Evolutionary conservation across 2,329 filamentous ascomycete genomes (phyloP).

Genomic region (Ceratocystis ficicola): DNA sequence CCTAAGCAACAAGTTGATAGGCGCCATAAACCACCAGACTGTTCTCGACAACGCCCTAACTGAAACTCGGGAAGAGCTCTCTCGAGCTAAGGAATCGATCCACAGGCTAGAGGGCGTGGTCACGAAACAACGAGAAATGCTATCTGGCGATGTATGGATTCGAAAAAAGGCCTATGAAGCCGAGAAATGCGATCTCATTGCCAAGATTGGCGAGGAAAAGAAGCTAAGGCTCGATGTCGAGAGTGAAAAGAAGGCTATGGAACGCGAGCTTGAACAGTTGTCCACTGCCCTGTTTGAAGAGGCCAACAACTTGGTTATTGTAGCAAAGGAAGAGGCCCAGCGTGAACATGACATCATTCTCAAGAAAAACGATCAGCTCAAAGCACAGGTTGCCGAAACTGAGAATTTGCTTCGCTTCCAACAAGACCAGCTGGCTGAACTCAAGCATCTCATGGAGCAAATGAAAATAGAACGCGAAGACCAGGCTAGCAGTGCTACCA

Average conservation of each 20-base stretch:
- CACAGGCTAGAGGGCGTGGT: slow-evolving; percentile 53
- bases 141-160: slow-evolving; percentile 64
- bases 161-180: slow-evolving; percentile 60
- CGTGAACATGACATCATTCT: slow-evolving; percentile 69
- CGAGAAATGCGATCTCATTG: slow-evolving; percentile 51
- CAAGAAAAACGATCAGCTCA: slow-evolving; percentile 78
- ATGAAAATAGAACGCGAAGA: slow-evolving; percentile 67
- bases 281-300: slow-evolving; percentile 94
- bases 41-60: slow-evolving; percentile 79
- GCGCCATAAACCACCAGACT: slow-evolving; percentile 94
- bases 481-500: slow-evolving; percentile 54
- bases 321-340: slow-evolving; percentile 78
- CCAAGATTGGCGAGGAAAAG: slow-evolving; percentile 52
- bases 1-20: slow-evolving; percentile 89
- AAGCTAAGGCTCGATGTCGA: slow-evolving; percentile 52
- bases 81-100: slow-evolving; percentile 55
- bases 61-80: slow-evolving; percentile 70
- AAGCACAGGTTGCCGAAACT: slow-evolving; percentile 72
- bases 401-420: slow-evolving; percentile 77
- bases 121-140: slow-evolving; percentile 57
- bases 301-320: slow-evolving; percentile 88
- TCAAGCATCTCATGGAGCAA: slow-evolving; percentile 85
- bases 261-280: slow-evolving; percentile 79
- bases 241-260: slow-evolving; percentile 75
- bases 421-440: slow-evolving; percentile 80